These are phyloP conservation scores for Phytopythium helicoides DNA, from an alignment of 352 stramenopile species.

Conservation along the genomic window DNA sequence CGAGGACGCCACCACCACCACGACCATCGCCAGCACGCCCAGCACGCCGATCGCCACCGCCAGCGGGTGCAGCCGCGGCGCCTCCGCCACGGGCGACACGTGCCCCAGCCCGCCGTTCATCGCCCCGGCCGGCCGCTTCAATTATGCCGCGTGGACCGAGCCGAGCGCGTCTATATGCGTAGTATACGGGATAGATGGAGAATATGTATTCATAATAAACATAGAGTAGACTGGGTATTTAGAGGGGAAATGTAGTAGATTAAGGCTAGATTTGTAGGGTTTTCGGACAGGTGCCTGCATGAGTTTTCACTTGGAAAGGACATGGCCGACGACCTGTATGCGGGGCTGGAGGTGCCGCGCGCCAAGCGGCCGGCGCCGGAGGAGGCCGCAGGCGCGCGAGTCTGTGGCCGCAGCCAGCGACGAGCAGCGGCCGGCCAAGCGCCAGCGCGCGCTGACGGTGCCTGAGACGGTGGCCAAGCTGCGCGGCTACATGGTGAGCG, in stretches of 20 bases:
- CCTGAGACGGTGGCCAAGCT: slow-evolving; percentile 45
- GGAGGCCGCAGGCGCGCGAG: no score
- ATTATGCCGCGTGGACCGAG: slow-evolving; percentile 7
- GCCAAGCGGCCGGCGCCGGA: slow-evolving; percentile 34
- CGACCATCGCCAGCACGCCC: slow-evolving; percentile 53
- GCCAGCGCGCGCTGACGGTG: slow-evolving; percentile 31
- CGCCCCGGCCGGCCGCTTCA: no score
- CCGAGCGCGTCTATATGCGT: no score
- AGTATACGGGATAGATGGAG: no score
- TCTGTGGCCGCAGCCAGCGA: neutral
- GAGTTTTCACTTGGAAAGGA: neutral
- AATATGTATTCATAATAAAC: no score
- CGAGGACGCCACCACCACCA: slow-evolving; percentile 66
- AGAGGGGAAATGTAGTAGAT: no score
- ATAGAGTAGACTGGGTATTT: no score
- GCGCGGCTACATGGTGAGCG: slow-evolving; percentile 61
- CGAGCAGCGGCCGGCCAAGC: neutral
- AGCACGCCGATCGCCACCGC: slow-evolving; percentile 61
- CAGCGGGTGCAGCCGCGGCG: slow-evolving; percentile 54
- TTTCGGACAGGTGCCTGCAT: no score
- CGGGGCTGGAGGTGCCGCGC: slow-evolving; percentile 42
- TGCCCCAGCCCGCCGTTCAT: slow-evolving; percentile 1
- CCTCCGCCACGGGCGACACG: neutral
- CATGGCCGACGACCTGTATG: slow-evolving; percentile 47
- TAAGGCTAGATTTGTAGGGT: neutral